Percentiles rank a stretch among this genome's conserved stretches.
Conservation (phyloP, 495 filamentous ascomycete genomes). For the Parathielavia appendiculata region DNA sequence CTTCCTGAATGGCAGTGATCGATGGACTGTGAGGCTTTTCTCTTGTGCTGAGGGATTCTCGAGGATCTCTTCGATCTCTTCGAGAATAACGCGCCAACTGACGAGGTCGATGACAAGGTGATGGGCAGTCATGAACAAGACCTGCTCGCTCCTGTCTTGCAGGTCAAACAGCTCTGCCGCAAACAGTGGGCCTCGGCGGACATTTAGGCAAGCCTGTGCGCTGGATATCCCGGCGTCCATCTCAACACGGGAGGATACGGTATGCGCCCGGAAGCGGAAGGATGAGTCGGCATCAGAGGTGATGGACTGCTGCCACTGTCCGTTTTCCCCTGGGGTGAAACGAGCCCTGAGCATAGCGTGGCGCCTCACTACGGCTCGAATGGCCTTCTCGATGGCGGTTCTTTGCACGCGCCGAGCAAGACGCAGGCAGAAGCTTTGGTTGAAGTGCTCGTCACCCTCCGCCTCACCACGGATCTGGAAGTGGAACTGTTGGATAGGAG, state of each 20-base stretch:
- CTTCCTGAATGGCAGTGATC: slow-evolving; percentile 47
- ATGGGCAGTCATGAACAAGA: slow-evolving; percentile 53
- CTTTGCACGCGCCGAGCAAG: slow-evolving; percentile 40
- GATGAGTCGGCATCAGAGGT: slow-evolving; percentile 15
- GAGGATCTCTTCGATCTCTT: slow-evolving; percentile 54
- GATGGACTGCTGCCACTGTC: slow-evolving; percentile 26
- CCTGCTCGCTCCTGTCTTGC: slow-evolving; percentile 20
- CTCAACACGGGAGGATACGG: background rate
- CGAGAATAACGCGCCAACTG: slow-evolving; percentile 56
- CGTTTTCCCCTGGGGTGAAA: slow-evolving; percentile 31
- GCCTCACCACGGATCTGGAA: slow-evolving; percentile 44
- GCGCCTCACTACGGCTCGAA: slow-evolving; percentile 46
- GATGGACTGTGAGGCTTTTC: slow-evolving; percentile 8
- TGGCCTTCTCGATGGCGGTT: slow-evolving; percentile 35
- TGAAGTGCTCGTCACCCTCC: slow-evolving; percentile 54
- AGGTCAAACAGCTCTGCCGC: slow-evolving; percentile 23
- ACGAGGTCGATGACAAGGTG: slow-evolving; percentile 59
- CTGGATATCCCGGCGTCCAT: slow-evolving; percentile 14
- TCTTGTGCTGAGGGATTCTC: slow-evolving; percentile 14
- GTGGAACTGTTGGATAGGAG: slow-evolving; percentile 56
- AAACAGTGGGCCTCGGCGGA: slow-evolving; percentile 35
- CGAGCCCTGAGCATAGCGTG: slow-evolving; percentile 63
- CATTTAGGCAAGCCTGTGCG: slow-evolving; percentile 32
- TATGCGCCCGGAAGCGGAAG: slow-evolving; percentile 19
- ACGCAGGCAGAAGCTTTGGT: slow-evolving; percentile 55